These are phyloP conservation scores for Backusella sp. DNA, from an alignment of 192 early-diverging fungal species.

Conservation along the genomic window DNA sequence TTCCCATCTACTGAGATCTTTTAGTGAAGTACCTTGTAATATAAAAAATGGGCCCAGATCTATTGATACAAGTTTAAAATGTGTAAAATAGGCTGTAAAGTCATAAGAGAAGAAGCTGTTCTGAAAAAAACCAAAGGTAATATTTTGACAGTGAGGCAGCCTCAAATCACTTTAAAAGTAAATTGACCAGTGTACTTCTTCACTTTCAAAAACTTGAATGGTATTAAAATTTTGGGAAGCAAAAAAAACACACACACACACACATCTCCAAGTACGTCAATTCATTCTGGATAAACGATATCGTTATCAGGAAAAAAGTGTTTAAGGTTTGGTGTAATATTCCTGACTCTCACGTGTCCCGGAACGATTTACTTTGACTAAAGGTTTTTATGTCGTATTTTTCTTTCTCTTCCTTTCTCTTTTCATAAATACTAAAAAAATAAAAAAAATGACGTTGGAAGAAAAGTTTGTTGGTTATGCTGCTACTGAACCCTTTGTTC, in stretches of 20 bases:
- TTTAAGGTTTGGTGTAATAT: neutral
- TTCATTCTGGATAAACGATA: neutral
- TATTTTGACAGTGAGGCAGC: too few species aligned
- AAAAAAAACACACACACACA: too few species aligned
- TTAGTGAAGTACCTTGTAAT: too few species aligned
- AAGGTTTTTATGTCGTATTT: neutral
- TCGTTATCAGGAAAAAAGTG: neutral
- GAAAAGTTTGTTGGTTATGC: conserved; percentile 30
- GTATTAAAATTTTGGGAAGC: too few species aligned
- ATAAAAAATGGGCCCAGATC: too few species aligned
- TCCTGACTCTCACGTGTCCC: neutral
- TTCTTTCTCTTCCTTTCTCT: neutral
- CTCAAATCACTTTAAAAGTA: too few species aligned
- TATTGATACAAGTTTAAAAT: too few species aligned
- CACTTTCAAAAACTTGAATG: neutral
- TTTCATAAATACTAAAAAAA: neutral
- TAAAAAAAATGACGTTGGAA: neutral
- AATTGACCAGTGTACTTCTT: too few species aligned
- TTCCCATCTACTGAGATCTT: too few species aligned
- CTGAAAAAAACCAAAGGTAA: too few species aligned
- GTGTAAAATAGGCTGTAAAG: too few species aligned
- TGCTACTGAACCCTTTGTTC: conserved; percentile 18
- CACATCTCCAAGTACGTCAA: neutral
- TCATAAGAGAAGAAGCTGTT: too few species aligned
- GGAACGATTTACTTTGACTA: conserved; percentile 2